Conservation (phyloP, 257 asterid genomes). For the Haberlea rhodopensis region DNA sequence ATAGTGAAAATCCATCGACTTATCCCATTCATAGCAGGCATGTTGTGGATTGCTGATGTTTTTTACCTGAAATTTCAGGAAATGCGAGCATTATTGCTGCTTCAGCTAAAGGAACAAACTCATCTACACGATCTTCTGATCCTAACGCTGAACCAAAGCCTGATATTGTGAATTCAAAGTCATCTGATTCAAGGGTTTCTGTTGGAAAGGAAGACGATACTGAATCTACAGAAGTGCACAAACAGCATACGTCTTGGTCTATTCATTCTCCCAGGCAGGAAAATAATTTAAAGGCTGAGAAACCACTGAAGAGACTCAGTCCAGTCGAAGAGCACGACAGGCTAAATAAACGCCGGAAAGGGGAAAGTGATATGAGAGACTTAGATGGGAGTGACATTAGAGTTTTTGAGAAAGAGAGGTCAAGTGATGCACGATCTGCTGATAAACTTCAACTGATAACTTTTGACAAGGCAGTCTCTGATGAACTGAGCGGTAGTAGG, state of each 20-base stretch:
- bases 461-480: slow-evolving; percentile 54
- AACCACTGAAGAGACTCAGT: slow-evolving; percentile 76
- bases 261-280: slow-evolving; percentile 81
- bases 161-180: slow-evolving; percentile 43
- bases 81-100: slow-evolving; percentile 39
- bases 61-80: slow-evolving; percentile 51
- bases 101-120: slow-evolving; percentile 47
- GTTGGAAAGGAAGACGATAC: slow-evolving; percentile 58
- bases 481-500: slow-evolving; percentile 58
- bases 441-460: slow-evolving; percentile 54
- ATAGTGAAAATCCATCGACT: slow-evolving; percentile 28
- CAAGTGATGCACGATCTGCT: slow-evolving; percentile 45
- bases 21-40: slow-evolving; percentile 33
- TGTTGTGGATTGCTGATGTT: slow-evolving; percentile 38
- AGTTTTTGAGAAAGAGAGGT: slow-evolving; percentile 68
- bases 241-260: slow-evolving; percentile 55
- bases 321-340: slow-evolving; percentile 85
- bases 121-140: slow-evolving; percentile 53
- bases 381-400: slow-evolving; percentile 61
- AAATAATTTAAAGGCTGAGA: slow-evolving; percentile 59
- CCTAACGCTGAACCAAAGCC: slow-evolving; percentile 47
- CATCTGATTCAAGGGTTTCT: slow-evolving; percentile 56
- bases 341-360: slow-evolving; percentile 80
- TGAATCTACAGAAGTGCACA: slow-evolving; percentile 56
- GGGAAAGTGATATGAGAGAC: slow-evolving; percentile 71